Evolutionary conservation across 441 rosid species (phyloP), one percentile per base, ranked within the genome.

Genomic region (Pelargonium citronellum): DNA sequence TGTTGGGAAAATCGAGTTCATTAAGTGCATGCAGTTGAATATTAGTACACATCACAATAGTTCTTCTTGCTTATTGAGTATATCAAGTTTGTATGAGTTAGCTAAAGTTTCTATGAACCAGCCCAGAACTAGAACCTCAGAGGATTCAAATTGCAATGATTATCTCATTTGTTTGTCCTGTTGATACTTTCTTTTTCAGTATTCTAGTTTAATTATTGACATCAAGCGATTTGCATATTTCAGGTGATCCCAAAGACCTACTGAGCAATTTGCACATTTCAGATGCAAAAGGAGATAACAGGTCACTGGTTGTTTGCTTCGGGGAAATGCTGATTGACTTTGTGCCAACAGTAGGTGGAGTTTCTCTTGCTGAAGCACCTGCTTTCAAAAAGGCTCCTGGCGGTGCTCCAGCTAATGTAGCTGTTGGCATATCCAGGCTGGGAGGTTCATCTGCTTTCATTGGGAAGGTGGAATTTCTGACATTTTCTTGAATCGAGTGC

Each of bases 401-500:
- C 6, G 99, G 99, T 47, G 99, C 99, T 77, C 99, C 99, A 70
- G 99, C 99, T 12, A 92, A 95, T 74, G 99, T 95, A 69, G 98
- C 99, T 24, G 99, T 95, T 77, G 91, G 93, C 62, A 75, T 95
- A 66, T 83, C 99, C 30, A 86, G 87, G 79, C 81, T 95, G 70
- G 99, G 96, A 73, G 98, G 99, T 78, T 84, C 96, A 43, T 85
- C 99, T 34, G 99, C 97, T 79, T 95, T 92, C 76, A 75, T 95
- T 2, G 99, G 99, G 79, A 95, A 95, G 99, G 99, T 95, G 77
- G 69, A 74, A 61, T 81, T 67, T 24, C 9, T 9, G 13, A 9
- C 37, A 22, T 61, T 58, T 58, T 47, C 13, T n/a, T 10, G 13
- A 9, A 47, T 10, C 0, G 11, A 47, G 55, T 47, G 55, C 5